Evolutionary conservation across 257 asterid species (phyloP).

Genomic region (Petunia axillaris): DNA sequence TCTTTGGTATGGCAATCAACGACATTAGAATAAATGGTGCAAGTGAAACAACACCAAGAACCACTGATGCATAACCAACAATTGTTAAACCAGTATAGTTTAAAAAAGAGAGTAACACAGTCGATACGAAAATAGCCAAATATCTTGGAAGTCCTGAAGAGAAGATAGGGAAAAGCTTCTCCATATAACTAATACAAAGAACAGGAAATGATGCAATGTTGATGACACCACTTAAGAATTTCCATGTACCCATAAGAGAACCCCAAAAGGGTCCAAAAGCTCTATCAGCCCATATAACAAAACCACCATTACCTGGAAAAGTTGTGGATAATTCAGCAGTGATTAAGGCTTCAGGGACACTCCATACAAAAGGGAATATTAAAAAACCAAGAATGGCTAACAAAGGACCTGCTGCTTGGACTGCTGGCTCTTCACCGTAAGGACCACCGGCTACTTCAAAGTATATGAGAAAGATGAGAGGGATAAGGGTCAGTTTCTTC

Average conservation of each 20-base stretch:
- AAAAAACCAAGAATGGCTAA: constrained; percentile 28
- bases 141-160: constrained; percentile 26
- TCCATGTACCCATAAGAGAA: constrained; percentile 30
- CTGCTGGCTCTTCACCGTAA: constrained; percentile 33
- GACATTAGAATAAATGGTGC: constrained; percentile 34
- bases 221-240: constrained; percentile 29
- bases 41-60: constrained; percentile 34
- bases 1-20: constrained; percentile 28
- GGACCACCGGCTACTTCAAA: constrained; percentile 37
- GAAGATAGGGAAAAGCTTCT: constrained; percentile 27
- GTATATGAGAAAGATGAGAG: constrained; percentile 35
- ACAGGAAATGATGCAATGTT: constrained; percentile 32
- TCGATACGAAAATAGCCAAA: constrained; percentile 29
- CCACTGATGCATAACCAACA: constrained; percentile 38
- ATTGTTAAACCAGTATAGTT: constrained; percentile 38
- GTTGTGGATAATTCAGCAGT: constrained; percentile 34
- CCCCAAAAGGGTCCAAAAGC: constrained; percentile 35
- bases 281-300: constrained; percentile 28
- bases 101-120: constrained; percentile 34
- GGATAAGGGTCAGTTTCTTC: constrained; percentile 25
- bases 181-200: constrained; percentile 30
- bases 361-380: constrained; percentile 31
- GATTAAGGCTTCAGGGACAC: constrained; percentile 31
- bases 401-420: constrained; percentile 27
- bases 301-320: constrained; percentile 33